phyloP scores from a whole-genome alignment of 2,329 filamentous ascomycete genomes.

The Colletotrichum lentis region DNA sequence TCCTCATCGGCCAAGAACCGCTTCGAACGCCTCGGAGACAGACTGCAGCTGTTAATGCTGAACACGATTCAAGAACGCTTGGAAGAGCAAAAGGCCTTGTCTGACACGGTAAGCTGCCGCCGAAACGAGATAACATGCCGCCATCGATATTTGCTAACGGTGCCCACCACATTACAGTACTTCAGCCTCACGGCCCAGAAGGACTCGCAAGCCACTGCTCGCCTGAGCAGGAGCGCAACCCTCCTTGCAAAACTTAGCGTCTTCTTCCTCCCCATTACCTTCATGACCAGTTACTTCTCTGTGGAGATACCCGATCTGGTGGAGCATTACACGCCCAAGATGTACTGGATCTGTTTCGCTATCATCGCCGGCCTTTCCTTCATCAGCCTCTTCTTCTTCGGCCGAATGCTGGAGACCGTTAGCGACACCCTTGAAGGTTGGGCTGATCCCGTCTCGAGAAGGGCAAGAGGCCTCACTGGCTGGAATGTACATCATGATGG shows the following conservation, averaged over 20 bases:
- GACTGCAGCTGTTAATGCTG: conserved; percentile 67
- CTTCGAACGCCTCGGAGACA: conserved; percentile 67
- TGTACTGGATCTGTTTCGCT: conserved; percentile 75
- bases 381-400: conserved; percentile 64
- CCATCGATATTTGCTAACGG: background rate
- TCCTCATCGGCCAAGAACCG: conserved; percentile 60
- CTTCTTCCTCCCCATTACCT: conserved; percentile 76
- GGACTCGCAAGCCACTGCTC: conserved; percentile 75
- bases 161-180: conserved; percentile 60
- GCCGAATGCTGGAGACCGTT: conserved; percentile 55
- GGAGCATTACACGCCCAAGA: conserved; percentile 63
- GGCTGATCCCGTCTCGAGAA: conserved; percentile 35
- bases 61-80: conserved; percentile 70
- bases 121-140: background rate
- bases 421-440: conserved; percentile 55
- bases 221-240: conserved; percentile 75
- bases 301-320: conserved; percentile 68
- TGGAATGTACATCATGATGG: conserved; percentile 8
- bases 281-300: conserved; percentile 79
- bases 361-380: conserved; percentile 69
- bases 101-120: conserved; percentile 64
- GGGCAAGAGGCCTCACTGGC: background rate
- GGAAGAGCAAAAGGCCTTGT: conserved; percentile 74
- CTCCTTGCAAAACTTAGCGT: conserved; percentile 78
- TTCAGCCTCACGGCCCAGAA: conserved; percentile 81